phyloP scores from a whole-genome alignment of 2,329 filamentous ascomycete species.

The Aspergillus quadricinctus region DNA sequence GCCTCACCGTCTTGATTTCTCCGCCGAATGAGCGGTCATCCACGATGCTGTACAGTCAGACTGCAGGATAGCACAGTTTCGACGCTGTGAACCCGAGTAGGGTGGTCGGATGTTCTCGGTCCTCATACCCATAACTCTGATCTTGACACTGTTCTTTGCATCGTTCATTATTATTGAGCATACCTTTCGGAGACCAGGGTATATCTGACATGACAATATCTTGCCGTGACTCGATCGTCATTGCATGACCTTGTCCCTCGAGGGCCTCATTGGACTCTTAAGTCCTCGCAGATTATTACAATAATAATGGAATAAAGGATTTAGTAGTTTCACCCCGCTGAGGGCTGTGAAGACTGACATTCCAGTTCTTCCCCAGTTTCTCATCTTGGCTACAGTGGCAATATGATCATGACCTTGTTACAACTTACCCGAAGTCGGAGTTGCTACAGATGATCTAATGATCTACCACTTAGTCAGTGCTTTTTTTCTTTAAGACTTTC shows the following conservation, averaged over 20 bases:
- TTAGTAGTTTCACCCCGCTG: background rate
- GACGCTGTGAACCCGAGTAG: background rate
- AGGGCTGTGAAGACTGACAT: background rate
- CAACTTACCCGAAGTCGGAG: background rate
- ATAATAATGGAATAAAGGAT: background rate
- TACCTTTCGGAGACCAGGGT: background rate
- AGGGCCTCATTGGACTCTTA: background rate
- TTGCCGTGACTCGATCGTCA: slow-evolving; percentile 28
- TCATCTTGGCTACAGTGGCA: background rate
- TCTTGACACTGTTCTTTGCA: background rate
- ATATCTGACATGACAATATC: background rate
- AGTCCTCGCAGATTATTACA: background rate
- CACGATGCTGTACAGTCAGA: background rate
- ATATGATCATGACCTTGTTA: background rate
- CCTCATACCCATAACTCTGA: background rate
- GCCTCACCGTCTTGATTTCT: background rate
- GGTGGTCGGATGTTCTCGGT: background rate
- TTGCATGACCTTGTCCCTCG: slow-evolving; percentile 23
- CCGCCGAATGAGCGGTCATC: background rate
- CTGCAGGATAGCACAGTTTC: background rate
- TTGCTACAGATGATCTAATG: background rate
- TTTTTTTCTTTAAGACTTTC: background rate
- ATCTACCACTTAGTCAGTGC: background rate
- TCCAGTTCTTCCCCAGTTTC: background rate
- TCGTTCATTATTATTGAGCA: background rate